Evolutionary conservation across 768 basidiomycete genomes (phyloP).

Genomic region (Tylopilus felleus): DNA sequence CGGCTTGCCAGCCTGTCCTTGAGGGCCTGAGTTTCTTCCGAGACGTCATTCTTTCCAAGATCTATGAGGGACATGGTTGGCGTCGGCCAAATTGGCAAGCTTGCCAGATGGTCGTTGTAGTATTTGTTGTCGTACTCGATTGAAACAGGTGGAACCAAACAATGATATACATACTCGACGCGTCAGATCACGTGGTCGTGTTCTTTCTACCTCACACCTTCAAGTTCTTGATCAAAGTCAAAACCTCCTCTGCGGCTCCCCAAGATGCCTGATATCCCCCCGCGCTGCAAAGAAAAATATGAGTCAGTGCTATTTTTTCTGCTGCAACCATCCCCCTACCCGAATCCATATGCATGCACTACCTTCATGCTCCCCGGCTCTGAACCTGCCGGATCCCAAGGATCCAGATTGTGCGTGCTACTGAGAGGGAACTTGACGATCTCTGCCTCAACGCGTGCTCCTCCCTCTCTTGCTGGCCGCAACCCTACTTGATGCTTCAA

Average conservation of each 20-base stretch:
- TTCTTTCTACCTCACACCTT: slow-evolving; percentile 5
- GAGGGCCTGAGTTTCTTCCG: slow-evolving; percentile 35
- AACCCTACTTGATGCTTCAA: slow-evolving; percentile 56
- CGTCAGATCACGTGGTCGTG: slow-evolving; percentile 34
- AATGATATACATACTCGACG: slow-evolving; percentile 26
- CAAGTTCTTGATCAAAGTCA: slow-evolving; percentile 21
- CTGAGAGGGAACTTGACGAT: slow-evolving; percentile 34
- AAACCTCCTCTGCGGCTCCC: slow-evolving; percentile 42
- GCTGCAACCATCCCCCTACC: slow-evolving; percentile 33
- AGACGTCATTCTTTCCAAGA: slow-evolving; percentile 38
- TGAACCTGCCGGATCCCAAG: slow-evolving; percentile 19
- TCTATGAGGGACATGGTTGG: slow-evolving; percentile 37
- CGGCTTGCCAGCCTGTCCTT: slow-evolving; percentile 37
- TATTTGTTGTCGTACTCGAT: too few species aligned
- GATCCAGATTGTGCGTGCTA: slow-evolving; percentile 15
- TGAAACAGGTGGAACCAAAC: slow-evolving; percentile 13
- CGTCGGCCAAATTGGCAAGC: slow-evolving; percentile 15
- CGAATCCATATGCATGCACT: slow-evolving; percentile 62
- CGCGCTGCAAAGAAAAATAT: slow-evolving; percentile 21
- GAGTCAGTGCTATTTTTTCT: slow-evolving; percentile 1
- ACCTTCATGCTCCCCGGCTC: slow-evolving; percentile 31
- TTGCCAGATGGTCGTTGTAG: slow-evolving; percentile 11
- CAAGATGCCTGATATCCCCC: slow-evolving; percentile 42
- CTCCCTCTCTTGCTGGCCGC: slow-evolving; percentile 53
- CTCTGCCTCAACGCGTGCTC: slow-evolving; percentile 54